Base-by-base conservation (phyloP, 257 asterid species). In the Echites panduratus region DNA sequence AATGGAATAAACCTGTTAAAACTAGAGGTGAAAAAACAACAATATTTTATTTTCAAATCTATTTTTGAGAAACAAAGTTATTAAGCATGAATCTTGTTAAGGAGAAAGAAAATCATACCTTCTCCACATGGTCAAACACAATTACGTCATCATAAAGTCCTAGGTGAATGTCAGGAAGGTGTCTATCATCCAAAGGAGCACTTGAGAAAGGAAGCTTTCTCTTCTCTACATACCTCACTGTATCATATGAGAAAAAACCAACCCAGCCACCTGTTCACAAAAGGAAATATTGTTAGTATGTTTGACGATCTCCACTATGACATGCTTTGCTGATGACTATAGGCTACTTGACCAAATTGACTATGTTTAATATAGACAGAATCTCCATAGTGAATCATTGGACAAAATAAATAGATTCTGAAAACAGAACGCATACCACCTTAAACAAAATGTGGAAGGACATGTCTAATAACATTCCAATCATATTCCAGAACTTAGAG, bases 121-220 rank as follows among this genome's bases (percentile, higher is more conserved):
- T 95, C 69, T 95, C 96, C 87, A 92, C 97, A 53, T 92, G 96
- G 86, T 95, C 99, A 84, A 95, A 95, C 80, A 95, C 99, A 67
- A 95, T 81, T 6, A 95, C 92, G 61, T 92, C 92, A 75, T 95
- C 97, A 86, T 95, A 95, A 68, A 95, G 96, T 70, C 99, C 98
- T 53, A 95, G 90, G 81, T 95, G 99, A 84, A 95, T 77, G 65
- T 95, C 98, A 54, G 99, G 96, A 78, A 95, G 96, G 82, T 85
- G 84, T 75, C 99, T 82, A 77, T 95, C 99, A 84, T 95, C 99
- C 70, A 64, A 17, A 12, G 98, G 97, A 77, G 99, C 97, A 62
- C 80, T 87, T 56, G 87, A 80, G 82, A 90, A 95, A 45, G 96
- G 98, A 53, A 95, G 86, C 81, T 92, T 95, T 82, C 85, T 95